Evolutionary conservation across 2,329 filamentous ascomycete genomes (phyloP), one percentile per base, ranked within the genome.

Genomic region (Aspergillus glaucus): DNA sequence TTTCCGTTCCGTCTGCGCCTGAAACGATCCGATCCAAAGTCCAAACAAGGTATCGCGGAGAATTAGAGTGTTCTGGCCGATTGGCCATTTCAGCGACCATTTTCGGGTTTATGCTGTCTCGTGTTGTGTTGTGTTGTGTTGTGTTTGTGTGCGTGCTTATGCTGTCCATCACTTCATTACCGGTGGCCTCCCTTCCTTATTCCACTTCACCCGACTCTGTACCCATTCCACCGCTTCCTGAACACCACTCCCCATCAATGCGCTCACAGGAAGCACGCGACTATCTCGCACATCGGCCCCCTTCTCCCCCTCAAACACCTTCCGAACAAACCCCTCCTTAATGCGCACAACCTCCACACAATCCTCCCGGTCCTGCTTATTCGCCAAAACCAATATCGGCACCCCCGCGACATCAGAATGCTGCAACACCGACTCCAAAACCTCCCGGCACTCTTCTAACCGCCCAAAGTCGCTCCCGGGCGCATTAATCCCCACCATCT

Each of bases 171-270:
- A 97, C 72, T 90, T 80, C 91, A 96, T 95, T 46, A 95, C 84
- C 2, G 93, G 93, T 54, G 92, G 91, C 52, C 93, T 79, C 4
- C 83, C 85, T 69, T 96, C 92, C 72, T 93, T 95, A 67, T 97
- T 97, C 89, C 93, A 97, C 69, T 88, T 90, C 24, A 97, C 89
- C 52, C 93, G 78, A 57, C 85, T 92, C 64, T 88, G 84, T 50
- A 98, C 76, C 93, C 93, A 98, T 64, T 97, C 93, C n/a, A 98
- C 87, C 1, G 93, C 92, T 74, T 97, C 93, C 62, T 82, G 83
- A 2, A 98, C 93, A 2, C 93, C 93, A 0, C 85, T 86, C 3
- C 75, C 76, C 56, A 70, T 92, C 63, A 98, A 72, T n/a, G 93
- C 93, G 66, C 88, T 94, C 53, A 96, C 84, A 6, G 93, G 90